A percentile compares a stretch with the other conserved stretches of the same genome.
These are phyloP conservation scores for Filobasidium wieringae DNA, from an alignment of 768 basidiomycete genomes.

Conservation along the genomic window DNA sequence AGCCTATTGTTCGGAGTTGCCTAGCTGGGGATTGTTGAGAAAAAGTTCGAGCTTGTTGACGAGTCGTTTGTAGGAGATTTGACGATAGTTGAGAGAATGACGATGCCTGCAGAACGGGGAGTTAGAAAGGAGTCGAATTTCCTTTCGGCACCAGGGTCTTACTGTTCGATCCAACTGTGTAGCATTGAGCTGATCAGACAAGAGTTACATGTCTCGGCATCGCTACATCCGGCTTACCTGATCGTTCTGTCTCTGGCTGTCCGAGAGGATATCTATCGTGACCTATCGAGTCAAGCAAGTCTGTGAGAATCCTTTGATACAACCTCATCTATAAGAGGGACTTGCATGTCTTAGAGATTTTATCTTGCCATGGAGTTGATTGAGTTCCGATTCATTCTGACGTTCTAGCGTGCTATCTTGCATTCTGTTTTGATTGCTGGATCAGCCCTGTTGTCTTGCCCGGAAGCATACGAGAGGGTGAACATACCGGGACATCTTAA, in stretches of 20 bases:
- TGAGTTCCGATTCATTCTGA: constrained; percentile 37
- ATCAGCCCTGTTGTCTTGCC: too few relatives aligned
- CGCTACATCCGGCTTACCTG: constrained; percentile 21
- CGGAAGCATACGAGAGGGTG: too few relatives aligned
- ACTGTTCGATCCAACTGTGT: constrained; percentile 34
- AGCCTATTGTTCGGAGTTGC: constrained; percentile 35
- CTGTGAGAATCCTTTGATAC: background rate
- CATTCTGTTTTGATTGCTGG: constrained; percentile 1
- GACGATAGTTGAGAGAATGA: constrained; percentile 35
- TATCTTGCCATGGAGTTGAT: constrained; percentile 37
- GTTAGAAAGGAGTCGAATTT: background rate
- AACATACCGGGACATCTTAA: too few relatives aligned
- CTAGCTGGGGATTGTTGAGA: constrained; percentile 27
- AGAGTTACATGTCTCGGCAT: background rate
- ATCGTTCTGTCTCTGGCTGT: constrained; percentile 36
- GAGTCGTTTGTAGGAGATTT: constrained; percentile 35
- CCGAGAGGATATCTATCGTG: constrained; percentile 38
- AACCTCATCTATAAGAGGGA: background rate
- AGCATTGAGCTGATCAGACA: background rate
- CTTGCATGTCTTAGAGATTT: constrained; percentile 31
- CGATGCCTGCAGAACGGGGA: constrained; percentile 21
- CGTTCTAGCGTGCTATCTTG: constrained; percentile 36
- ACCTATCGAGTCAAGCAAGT: constrained; percentile 18
- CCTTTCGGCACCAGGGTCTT: constrained; percentile 6
- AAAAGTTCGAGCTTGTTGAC: constrained; percentile 36